Percentiles rank a stretch among this genome's conserved stretches.
Conservation (phyloP, 306 rosid genomes). For the Cercis canadensis region DNA sequence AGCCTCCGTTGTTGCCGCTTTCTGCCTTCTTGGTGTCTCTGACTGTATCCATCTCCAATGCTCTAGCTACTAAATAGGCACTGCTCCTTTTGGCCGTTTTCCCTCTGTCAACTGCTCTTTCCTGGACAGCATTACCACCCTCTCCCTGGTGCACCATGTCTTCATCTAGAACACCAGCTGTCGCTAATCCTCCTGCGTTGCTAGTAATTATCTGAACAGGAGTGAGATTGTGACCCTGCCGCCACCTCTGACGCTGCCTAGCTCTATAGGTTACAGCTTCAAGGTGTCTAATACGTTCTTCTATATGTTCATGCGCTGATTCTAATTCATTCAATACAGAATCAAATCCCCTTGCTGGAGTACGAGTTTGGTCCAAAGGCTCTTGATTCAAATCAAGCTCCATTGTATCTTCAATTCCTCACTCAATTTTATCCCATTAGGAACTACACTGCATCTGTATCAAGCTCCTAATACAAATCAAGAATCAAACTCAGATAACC, state of each 20-base stretch:
- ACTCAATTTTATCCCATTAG: slow-evolving; percentile 34
- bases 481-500: slow-evolving; percentile 10
- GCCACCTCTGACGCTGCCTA: slow-evolving; percentile 57
- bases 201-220: slow-evolving; percentile 39
- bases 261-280: slow-evolving; percentile 62
- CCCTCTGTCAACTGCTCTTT: slow-evolving; percentile 1
- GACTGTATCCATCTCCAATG: slow-evolving; percentile 54
- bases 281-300: slow-evolving; percentile 61
- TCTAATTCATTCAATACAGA: slow-evolving; percentile 63
- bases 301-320: slow-evolving; percentile 59
- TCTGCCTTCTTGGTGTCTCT: slow-evolving; percentile 31
- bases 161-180: slow-evolving; percentile 28
- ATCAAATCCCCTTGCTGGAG: slow-evolving; percentile 51
- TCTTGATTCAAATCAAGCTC: slow-evolving; percentile 61
- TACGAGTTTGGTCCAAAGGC: slow-evolving; percentile 47
- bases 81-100: slow-evolving; percentile 38
- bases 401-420: slow-evolving; percentile 53
- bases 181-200: slow-evolving; percentile 27
- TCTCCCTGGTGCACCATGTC: slow-evolving; percentile 10
- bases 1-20: slow-evolving; percentile 41
- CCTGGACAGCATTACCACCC: slow-evolving; percentile 33
- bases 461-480: slow-evolving; percentile 27
- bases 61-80: slow-evolving; percentile 55
- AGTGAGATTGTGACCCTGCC: slow-evolving; percentile 6
- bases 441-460: slow-evolving; percentile 33